Base-by-base conservation (phyloP, 208 protist species). In the Trypanosoma platydactyli region DNA sequence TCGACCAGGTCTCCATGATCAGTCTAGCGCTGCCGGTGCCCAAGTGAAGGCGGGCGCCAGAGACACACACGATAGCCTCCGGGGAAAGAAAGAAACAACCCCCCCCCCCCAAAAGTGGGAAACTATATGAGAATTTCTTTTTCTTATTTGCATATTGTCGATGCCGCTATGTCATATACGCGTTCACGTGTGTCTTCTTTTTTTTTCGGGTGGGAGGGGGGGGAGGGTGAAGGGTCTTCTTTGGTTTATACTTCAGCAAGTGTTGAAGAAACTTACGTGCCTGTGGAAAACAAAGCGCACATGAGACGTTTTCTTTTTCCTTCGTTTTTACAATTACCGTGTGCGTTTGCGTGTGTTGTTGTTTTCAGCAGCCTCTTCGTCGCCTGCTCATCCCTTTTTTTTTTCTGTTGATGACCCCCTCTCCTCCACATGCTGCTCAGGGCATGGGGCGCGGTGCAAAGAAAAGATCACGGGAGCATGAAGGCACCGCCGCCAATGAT, bases 1-100 rank as follows among this genome's bases (percentile, higher is more conserved):
- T 94, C 24, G 88, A 94, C 55, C 61, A 56, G 18, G 79, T 84
- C 0, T 94, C 88, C 20, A 75, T 84, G 30, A 81, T 94, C 41
- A 87, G 76, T 55, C 83, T 91, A 22, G 80, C 71, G 2, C 71
- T 89, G 4, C 79, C 71, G 0, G 54, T 25, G n/a, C 33, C 46
- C 6, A 62, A 68, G 40, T 38, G 51, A 60, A 25, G 44, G 24
- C 18, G 68, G 41, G 64, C 30, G 22, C 6, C 49, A 12, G 25
- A 30, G n/a, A 6, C 49, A 30, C 24, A 30, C 9, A 54, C 4
- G 22, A 16, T 13, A 38, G 30, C n/a, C 4, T 3, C 3, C 24
- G 15, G 25, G 22, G 29, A 54, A 35, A 24, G 6, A 35, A 35
- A 3, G 29, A 38, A 38, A 38, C 33, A 38, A 38, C n/a, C n/a